A percentile compares a stretch with the other conserved stretches of the same genome.
Evolutionary conservation across 2,329 filamentous ascomycete genomes (phyloP).

Genomic region (Leptoxyphium fumago): DNA sequence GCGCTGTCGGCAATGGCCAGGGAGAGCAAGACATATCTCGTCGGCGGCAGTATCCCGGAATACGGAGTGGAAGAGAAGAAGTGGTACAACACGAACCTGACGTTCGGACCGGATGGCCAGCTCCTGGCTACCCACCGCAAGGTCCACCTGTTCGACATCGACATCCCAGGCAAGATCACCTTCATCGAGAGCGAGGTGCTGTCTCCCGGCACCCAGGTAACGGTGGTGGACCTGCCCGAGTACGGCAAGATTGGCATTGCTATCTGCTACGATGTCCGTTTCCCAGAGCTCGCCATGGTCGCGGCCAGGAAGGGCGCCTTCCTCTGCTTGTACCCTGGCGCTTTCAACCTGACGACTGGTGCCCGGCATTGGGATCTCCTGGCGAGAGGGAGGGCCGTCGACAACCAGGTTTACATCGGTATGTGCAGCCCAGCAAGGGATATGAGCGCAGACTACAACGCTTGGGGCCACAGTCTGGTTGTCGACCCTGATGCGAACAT

Average conservation of each 20-base stretch:
- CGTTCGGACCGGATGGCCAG: slow-evolving; percentile 64
- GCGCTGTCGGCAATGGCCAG: slow-evolving; percentile 66
- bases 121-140: slow-evolving; percentile 84
- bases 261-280: slow-evolving; percentile 96
- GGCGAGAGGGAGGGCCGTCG: slow-evolving; percentile 68
- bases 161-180: slow-evolving; percentile 85
- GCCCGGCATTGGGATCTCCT: slow-evolving; percentile 81
- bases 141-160: slow-evolving; percentile 92
- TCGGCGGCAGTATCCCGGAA: slow-evolving; percentile 90
- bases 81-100: slow-evolving; percentile 82
- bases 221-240: slow-evolving; percentile 70
- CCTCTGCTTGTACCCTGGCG: slow-evolving; percentile 81
- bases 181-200: slow-evolving; percentile 88
- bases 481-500: slow-evolving; percentile 77
- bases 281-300: slow-evolving; percentile 83
- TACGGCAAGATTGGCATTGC: slow-evolving; percentile 79
- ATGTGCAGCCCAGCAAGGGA: slow-evolving; percentile 85
- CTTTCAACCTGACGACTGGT: slow-evolving; percentile 90
- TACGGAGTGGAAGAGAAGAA: slow-evolving; percentile 48
- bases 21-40: slow-evolving; percentile 64
- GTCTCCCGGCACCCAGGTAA: slow-evolving; percentile 69
- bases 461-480: slow-evolving; percentile 83
- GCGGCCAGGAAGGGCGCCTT: slow-evolving; percentile 80
- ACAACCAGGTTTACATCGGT: slow-evolving; percentile 89
- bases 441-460: slow-evolving; percentile 61